Evolutionary conservation across 2,329 filamentous ascomycete species (phyloP), one percentile per base, ranked within the genome.

Genomic region (Microcyclosporella mali): DNA sequence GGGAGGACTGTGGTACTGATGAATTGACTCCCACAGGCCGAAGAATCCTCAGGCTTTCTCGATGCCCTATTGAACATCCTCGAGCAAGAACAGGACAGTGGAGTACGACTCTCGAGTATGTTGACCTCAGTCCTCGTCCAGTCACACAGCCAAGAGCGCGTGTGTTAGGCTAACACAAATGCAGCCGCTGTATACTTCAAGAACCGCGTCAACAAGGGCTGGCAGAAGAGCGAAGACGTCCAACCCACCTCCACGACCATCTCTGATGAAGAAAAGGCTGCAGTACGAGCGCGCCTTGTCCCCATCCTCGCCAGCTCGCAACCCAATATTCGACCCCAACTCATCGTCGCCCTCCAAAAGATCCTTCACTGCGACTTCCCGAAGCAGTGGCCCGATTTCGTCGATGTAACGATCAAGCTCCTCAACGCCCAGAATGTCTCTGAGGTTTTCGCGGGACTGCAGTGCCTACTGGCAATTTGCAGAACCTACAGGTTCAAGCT

Each of bases 331-430:
- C 88, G 92, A 66, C 83, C 89, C 54, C 92, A 98, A 70, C 81
- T 98, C 55, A 83, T 97, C 52, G 89, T 94, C 48, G 83, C 94
- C 57, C 82, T 98, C 45, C 88, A 95, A 71, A 94, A 94, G 69
- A 90, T 98, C 61, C 79, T 98, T 52, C 87, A 95, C 68, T 85
- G 84, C 72, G 92, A 98, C 67, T 98, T 95, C 66, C 92, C 92
- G 43, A 79, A 84, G 58, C 82, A 84, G 70, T 98, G 92, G 92
- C 92, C 92, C 36, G 81, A 83, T 42, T 97, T 95, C 66, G 83
- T 97, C 73, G 84, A 94, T 61, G 88, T 94, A 61, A 95, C 90
- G 39, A 74, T 94, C 55, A 85, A 88, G 66, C 76, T 98, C 40
- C 77, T 98, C 51, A 85, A 88, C 64, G 85, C 85, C 18, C 88